A percentile compares a stretch with the other conserved stretches of the same genome.
Conservation (phyloP, 345 rosid genomes). For the Camelina neglecta region DNA sequence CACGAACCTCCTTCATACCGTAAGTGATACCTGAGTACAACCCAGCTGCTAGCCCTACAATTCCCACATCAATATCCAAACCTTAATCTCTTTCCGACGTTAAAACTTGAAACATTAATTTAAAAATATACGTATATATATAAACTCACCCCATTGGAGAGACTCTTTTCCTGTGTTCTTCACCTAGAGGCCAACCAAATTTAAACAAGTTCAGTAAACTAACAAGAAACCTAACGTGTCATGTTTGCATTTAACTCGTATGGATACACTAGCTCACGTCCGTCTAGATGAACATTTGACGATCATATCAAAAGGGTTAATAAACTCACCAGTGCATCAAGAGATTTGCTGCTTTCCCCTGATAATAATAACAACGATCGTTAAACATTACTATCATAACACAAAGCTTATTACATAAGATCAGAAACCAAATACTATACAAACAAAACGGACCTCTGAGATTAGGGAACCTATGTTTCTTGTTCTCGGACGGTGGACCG, state of each 20-base stretch:
- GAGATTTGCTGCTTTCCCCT: slow-evolving; percentile 79
- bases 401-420: neutral
- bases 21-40: slow-evolving; percentile 84
- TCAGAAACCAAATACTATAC: neutral
- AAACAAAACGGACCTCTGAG: slow-evolving; percentile 59
- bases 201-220: neutral
- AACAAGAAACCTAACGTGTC: neutral
- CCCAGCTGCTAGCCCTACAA: slow-evolving; percentile 88
- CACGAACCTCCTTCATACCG: slow-evolving; percentile 83
- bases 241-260: neutral
- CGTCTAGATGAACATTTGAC: neutral
- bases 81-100: neutral
- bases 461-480: slow-evolving; percentile 63
- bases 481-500: slow-evolving; percentile 56
- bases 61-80: neutral
- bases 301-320: neutral
- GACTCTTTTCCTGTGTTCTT: slow-evolving; percentile 91
- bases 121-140: neutral
- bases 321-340: slow-evolving; percentile 80
- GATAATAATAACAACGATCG: slow-evolving; percentile 30
- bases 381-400: neutral
- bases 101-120: neutral
- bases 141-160: slow-evolving; percentile 81
- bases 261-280: neutral
- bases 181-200: slow-evolving; percentile 56